Base-by-base conservation (phyloP, 2,329 filamentous ascomycete genomes). In the Penicillium sp. region DNA sequence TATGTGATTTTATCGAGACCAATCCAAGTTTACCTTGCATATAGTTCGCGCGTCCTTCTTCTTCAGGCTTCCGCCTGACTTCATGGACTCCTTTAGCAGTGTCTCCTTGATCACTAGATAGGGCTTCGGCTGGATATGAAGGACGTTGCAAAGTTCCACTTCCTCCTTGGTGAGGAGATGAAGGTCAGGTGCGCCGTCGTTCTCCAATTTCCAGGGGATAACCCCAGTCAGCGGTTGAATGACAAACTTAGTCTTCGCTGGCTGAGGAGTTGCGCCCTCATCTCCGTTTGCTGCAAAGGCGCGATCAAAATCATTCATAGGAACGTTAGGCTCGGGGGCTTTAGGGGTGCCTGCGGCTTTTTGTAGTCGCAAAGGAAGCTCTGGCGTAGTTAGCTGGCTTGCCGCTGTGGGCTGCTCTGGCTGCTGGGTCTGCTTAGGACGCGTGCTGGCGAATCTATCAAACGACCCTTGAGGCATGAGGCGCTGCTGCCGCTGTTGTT, bases 61-160 rank as follows among this genome's bases (percentile, higher is more conserved):
- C 83, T 97, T 98, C 7, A 99, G 80, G 13, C 85, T 86, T 1
- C 95, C 95, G 62, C 95, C 94, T 62, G 89, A 89, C 79, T 94
- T 95, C 75, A 97, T 86, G 0, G 94, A 92, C 75, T 98, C 94
- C 70, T 92, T 91, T 56, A 98, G 79, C n/a, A 98, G 83, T 64
- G 91, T 89, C 75, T 97, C 93, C 78, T 99, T 99, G 78, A 98
- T 92, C 73, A 92, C 92, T 5, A 97, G 79, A 76, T 97, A 99
- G 1, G 95, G 92, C 80, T 99, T 99, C 0, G 95, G 95, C 76
- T 95, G 91, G 56, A 99, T 81, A 47, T 93, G 87, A 15, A 96
- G 85, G 46, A 90, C 85, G 69, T 91, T 91, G 80, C 95, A 99
- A 0, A 99, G 81, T 71, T 96, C 92, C 5, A 87, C 83, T 76